Percentiles rank a stretch among this genome's conserved stretches.
Evolutionary conservation across 2,329 filamentous ascomycete genomes (phyloP).

Genomic region (Colletotrichum sp.): DNA sequence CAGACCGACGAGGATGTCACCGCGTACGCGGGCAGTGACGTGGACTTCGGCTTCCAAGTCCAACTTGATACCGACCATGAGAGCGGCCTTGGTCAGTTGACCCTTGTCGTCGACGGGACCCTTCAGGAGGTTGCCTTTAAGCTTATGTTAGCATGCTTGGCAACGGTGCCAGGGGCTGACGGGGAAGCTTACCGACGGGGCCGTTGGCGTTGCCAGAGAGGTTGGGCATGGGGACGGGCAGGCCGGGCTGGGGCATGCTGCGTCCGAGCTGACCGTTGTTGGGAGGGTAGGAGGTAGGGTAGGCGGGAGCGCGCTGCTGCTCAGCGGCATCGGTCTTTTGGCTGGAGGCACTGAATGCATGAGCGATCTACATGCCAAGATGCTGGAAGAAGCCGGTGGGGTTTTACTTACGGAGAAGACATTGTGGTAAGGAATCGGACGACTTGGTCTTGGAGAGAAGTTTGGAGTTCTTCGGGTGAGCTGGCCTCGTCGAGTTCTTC

Average conservation of each 20-base stretch:
- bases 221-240: slow-evolving; percentile 32
- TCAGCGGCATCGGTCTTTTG: slow-evolving; percentile 1
- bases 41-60: slow-evolving; percentile 69
- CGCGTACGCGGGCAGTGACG: slow-evolving; percentile 62
- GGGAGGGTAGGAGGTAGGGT: slow-evolving; percentile 10
- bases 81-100: slow-evolving; percentile 60
- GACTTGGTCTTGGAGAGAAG: slow-evolving; percentile 16
- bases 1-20: slow-evolving; percentile 65
- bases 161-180: neutral
- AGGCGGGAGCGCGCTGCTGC: slow-evolving; percentile 13
- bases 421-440: slow-evolving; percentile 14
- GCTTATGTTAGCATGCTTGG: neutral
- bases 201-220: slow-evolving; percentile 40
- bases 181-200: slow-evolving; percentile 27
- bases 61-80: slow-evolving; percentile 67
- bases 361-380: neutral
- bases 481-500: slow-evolving; percentile 2
- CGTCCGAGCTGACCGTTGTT: slow-evolving; percentile 1
- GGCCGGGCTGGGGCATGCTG: neutral
- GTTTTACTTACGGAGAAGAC: slow-evolving; percentile 11
- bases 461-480: slow-evolving; percentile 12
- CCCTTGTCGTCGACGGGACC: slow-evolving; percentile 62
- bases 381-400: neutral
- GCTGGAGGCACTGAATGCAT: neutral
- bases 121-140: slow-evolving; percentile 57